phyloP scores from a whole-genome alignment of 176 grass and related monocot species.

The Triticum monococcum region DNA sequence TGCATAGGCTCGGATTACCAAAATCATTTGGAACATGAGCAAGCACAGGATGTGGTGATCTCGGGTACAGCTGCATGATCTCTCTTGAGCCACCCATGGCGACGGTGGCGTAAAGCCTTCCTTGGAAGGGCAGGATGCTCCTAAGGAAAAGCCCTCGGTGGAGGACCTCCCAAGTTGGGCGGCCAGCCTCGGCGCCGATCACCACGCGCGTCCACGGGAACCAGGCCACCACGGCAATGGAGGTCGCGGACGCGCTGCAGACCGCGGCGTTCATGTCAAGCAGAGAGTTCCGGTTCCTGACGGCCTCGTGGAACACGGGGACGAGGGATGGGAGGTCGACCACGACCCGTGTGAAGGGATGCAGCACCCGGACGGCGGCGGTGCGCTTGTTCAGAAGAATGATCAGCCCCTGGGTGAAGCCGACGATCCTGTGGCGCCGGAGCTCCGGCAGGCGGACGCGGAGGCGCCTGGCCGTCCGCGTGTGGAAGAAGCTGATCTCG shows the following conservation, averaged over 20 bases:
- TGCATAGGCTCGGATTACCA: background rate
- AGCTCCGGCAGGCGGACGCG: background rate
- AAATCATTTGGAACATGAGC: background rate
- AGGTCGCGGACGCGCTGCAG: background rate
- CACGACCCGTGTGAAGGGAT: conserved; percentile 12
- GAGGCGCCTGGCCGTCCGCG: background rate
- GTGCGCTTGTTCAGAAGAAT: conserved; percentile 17
- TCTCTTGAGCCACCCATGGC: background rate
- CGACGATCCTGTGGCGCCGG: background rate
- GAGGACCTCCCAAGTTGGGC: background rate
- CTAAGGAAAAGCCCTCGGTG: background rate
- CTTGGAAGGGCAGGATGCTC: background rate
- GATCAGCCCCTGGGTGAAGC: background rate
- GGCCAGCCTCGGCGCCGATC: background rate
- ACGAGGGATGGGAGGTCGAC: conserved; percentile 22
- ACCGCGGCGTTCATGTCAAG: background rate
- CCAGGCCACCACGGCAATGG: conserved; percentile 14
- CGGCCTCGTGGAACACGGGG: background rate
- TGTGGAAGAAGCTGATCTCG: background rate
- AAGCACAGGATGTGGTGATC: background rate
- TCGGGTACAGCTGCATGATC: background rate
- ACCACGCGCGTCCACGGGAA: background rate
- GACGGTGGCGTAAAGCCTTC: background rate
- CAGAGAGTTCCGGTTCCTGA: background rate
- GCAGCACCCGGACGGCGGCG: background rate